These are phyloP conservation scores for Neofusicoccum umdonicola DNA, from an alignment of 2,329 filamentous ascomycete genomes.

Conservation along the genomic window DNA sequence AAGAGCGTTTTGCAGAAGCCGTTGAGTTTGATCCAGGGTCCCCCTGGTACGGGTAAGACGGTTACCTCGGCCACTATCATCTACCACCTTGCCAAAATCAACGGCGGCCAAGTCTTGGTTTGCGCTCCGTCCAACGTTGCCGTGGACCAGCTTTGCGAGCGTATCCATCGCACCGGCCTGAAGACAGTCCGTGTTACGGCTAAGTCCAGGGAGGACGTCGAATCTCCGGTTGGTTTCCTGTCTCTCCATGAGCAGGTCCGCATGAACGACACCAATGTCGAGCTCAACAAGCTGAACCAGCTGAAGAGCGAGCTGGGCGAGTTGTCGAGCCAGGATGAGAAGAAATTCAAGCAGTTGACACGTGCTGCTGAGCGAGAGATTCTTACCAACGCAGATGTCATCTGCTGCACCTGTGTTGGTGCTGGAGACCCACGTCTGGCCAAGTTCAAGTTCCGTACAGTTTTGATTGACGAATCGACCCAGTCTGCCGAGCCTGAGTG, in stretches of 20 bases:
- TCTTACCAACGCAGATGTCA: slow-evolving; percentile 90
- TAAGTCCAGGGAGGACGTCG: slow-evolving; percentile 97
- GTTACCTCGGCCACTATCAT: slow-evolving; percentile 98
- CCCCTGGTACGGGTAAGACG: slow-evolving; percentile 95
- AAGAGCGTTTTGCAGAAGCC: slow-evolving; percentile 93
- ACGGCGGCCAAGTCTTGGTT: slow-evolving; percentile 89
- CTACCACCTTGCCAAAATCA: slow-evolving; percentile 94
- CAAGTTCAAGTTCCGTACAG: slow-evolving; percentile 98
- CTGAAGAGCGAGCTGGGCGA: slow-evolving; percentile 91
- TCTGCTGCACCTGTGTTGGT: slow-evolving; percentile 98
- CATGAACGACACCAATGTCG: slow-evolving; percentile 94
- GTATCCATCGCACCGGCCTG: slow-evolving; percentile 88
- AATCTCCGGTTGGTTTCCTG: slow-evolving; percentile 95
- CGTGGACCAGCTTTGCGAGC: slow-evolving; percentile 96
- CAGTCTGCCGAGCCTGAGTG: slow-evolving; percentile 98
- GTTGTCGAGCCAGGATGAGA: slow-evolving; percentile 92
- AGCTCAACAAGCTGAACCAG: slow-evolving; percentile 87
- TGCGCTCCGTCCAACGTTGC: slow-evolving; percentile 98
- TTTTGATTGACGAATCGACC: slow-evolving; percentile 96
- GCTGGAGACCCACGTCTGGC: slow-evolving; percentile 91
- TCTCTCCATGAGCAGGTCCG: slow-evolving; percentile 96
- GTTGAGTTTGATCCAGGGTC: slow-evolving; percentile 92
- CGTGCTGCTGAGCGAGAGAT: slow-evolving; percentile 94
- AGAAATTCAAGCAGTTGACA: slow-evolving; percentile 95
- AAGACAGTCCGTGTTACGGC: slow-evolving; percentile 98